Evolutionary conservation across 345 rosid species (phyloP).

Genomic region (Boechera divaricarpa): DNA sequence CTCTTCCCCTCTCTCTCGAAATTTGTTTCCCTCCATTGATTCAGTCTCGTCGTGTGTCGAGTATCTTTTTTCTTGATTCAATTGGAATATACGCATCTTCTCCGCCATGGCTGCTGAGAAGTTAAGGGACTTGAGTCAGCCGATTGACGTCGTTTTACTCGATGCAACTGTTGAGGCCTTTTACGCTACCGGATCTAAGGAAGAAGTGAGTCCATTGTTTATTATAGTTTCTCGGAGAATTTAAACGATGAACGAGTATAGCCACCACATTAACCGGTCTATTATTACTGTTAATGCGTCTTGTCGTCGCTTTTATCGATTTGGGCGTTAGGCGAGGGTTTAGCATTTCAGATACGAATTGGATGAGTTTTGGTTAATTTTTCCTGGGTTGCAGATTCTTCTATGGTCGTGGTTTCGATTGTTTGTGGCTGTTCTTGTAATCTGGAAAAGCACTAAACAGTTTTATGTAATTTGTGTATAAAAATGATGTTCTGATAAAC

Average conservation of each 20-base stretch:
- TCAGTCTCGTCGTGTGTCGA: not conserved
- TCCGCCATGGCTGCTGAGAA: slow-evolving; percentile 89
- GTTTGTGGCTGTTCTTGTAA: slow-evolving; percentile 1
- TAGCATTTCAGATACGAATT: not conserved
- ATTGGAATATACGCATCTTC: slow-evolving; percentile 14
- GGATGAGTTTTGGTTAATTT: not conserved
- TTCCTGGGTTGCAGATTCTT: slow-evolving; percentile 18
- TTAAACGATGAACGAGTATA: slow-evolving; percentile 8
- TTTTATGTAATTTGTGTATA: not conserved
- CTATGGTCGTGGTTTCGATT: slow-evolving; percentile 1
- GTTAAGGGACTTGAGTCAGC: slow-evolving; percentile 89
- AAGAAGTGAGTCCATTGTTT: slow-evolving; percentile 65
- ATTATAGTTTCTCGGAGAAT: not conserved
- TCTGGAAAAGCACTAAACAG: not conserved
- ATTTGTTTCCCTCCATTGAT: slow-evolving; percentile 30
- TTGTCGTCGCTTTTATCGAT: slow-evolving; percentile 5
- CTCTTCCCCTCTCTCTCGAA: slow-evolving; percentile 31
- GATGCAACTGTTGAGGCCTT: slow-evolving; percentile 96
- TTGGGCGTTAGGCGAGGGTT: slow-evolving; percentile 7
- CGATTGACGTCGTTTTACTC: slow-evolving; percentile 84
- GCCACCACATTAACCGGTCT: slow-evolving; percentile 3
- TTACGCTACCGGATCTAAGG: slow-evolving; percentile 98
- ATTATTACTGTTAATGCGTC: slow-evolving; percentile 11
- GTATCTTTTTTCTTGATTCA: not conserved
- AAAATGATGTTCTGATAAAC: not conserved